Evolutionary conservation across 768 basidiomycete genomes (phyloP), one percentile per base, ranked within the genome.

Genomic region (Lactarius sp.): DNA sequence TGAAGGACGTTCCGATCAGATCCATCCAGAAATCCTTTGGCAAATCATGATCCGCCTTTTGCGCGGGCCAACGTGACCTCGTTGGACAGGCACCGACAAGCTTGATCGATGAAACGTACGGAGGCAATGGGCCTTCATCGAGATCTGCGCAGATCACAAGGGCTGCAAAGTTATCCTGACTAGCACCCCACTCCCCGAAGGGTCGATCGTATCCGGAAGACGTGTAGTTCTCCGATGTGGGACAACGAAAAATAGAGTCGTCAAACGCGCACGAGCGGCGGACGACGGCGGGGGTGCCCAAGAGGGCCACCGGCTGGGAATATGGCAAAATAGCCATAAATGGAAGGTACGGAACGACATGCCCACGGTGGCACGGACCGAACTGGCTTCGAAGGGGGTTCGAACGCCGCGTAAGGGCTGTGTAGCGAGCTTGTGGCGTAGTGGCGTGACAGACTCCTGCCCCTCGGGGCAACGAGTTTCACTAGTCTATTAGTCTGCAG

Each of bases 221-320:
- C 4, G 12, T 13, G 8, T 41, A 14, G 16, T n/a, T 9, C 46
- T 47, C 46, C 46, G 46, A 47, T 20, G 46, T 47, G 46, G 46
- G 36, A 13, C n/a, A 22, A 42, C 22, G 13, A 33, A 51, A 27
- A 27, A 27, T 27, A 3, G 27, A 27, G 27, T 27, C 27, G 27
- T 27, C 27, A 27, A 27, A 27, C 27, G 27, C 27, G 27, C 27
- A 27, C 27, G 27, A 27, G 27, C 14, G 22, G 37, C 8, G 13
- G 39, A 4, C 4, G 7, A 13, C 37, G 5, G 13, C 20, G 46
- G 7, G 33, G 12, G 46, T 12, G 7, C 5, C 14, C 14, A 16
- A 18, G 22, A 22, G 4, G 59, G 44, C 52, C 60, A 54, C 44
- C 53, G 44, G 52, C 59, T 60, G 60, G 60, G 60, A 5, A 60